Evolutionary conservation across 2,329 filamentous ascomycete species (phyloP).

Genomic region (Diaporthe aspalathi): DNA sequence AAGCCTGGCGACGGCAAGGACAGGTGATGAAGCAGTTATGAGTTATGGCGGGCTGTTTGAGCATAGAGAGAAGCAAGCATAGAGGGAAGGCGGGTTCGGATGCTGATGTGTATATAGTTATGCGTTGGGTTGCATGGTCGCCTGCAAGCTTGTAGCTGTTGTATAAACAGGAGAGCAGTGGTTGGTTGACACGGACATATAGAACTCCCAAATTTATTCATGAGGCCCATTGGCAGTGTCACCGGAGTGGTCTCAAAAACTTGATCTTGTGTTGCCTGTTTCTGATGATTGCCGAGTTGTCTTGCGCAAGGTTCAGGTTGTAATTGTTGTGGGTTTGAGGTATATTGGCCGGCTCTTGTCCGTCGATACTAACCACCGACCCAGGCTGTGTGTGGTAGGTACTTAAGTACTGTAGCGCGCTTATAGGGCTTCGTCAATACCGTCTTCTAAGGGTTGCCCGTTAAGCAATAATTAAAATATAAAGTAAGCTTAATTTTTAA

Average conservation of each 20-base stretch:
- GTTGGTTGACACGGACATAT: background rate
- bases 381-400: no score
- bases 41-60: background rate
- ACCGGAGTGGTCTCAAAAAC: background rate
- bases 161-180: background rate
- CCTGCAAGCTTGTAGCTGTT: background rate
- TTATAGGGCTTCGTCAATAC: no score
- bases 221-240: background rate
- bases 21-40: background rate
- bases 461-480: no score
- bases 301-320: background rate
- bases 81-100: no score
- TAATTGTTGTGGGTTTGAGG: background rate
- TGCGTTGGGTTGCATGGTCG: background rate
- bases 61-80: no score
- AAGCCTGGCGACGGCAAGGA: background rate
- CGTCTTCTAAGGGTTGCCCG: no score
- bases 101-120: constrained; percentile 3
- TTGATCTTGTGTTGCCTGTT: background rate
- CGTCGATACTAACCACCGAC: no score
- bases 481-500: no score
- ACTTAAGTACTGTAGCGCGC: no score
- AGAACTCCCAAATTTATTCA: constrained; percentile 3
- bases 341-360: background rate
- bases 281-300: background rate